These are phyloP conservation scores for Carex sylvatica DNA, from an alignment of 202 grass and related monocot genomes.

Conservation along the genomic window DNA sequence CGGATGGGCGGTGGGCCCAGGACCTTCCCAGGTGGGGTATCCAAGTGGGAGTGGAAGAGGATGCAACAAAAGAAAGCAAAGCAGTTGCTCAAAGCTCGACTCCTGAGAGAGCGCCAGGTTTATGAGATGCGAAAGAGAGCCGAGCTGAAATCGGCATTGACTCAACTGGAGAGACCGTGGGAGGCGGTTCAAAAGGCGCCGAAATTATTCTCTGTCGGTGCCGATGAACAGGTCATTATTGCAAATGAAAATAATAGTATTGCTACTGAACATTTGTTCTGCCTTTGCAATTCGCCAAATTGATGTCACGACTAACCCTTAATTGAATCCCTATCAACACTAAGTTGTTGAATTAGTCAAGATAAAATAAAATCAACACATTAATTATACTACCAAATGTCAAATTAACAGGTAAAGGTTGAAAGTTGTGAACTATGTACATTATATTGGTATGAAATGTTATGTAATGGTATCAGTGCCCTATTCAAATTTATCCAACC, in stretches of 20 bases:
- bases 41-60: slow-evolving; percentile 98
- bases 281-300: neutral
- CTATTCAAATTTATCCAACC: neutral
- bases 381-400: neutral
- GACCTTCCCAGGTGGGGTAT: slow-evolving; percentile 70
- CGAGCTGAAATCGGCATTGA: slow-evolving; percentile 63
- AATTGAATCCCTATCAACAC: neutral
- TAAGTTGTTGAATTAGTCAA: neutral
- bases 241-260: neutral
- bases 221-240: slow-evolving; percentile 42
- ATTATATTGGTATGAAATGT: neutral
- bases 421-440: neutral
- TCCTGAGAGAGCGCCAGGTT: slow-evolving; percentile 85
- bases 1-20: slow-evolving; percentile 77
- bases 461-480: neutral
- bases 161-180: slow-evolving; percentile 85
- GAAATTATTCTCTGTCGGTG: slow-evolving; percentile 67
- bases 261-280: neutral
- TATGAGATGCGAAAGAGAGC: slow-evolving; percentile 91
- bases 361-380: neutral
- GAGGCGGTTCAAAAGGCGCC: slow-evolving; percentile 55
- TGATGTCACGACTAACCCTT: neutral
- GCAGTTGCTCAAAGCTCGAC: slow-evolving; percentile 89
- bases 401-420: neutral
- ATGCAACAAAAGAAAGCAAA: slow-evolving; percentile 83